phyloP scores from a whole-genome alignment of 1,284 basidiomycete species.

The Microbotryum intermedium region DNA sequence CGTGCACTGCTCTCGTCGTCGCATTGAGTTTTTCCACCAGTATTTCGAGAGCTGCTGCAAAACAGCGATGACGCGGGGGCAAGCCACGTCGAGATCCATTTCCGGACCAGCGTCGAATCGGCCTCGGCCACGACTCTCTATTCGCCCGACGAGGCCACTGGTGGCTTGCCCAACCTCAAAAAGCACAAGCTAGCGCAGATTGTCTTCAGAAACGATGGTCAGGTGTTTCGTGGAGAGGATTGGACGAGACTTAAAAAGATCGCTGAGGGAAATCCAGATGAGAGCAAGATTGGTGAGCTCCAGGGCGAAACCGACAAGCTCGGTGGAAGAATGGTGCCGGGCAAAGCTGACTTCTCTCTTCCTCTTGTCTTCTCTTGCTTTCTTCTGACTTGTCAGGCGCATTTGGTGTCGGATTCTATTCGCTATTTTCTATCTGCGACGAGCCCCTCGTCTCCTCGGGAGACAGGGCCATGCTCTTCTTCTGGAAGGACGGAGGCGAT shows the following conservation, averaged over 20 bases:
- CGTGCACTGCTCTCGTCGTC: neutral
- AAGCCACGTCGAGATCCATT: conserved; percentile 33
- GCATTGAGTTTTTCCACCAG: conserved; percentile 38
- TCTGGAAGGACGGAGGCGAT: conserved; percentile 80
- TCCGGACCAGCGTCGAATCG: conserved; percentile 15
- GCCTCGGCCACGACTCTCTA: neutral
- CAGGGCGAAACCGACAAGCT: conserved; percentile 58
- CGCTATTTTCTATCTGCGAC: conserved; percentile 45
- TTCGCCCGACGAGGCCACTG: conserved; percentile 52
- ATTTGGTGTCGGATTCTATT: conserved; percentile 38
- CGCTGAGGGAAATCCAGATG: conserved; percentile 74
- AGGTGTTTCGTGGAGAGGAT: conserved; percentile 68
- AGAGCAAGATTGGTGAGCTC: conserved; percentile 77
- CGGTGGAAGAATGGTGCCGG: no score
- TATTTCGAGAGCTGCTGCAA: conserved; percentile 85
- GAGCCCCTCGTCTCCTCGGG: conserved; percentile 88
- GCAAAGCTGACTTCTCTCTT: no score
- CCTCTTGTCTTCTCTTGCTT: no score
- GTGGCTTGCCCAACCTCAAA: conserved; percentile 14
- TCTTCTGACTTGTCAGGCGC: neutral
- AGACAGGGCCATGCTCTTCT: conserved; percentile 57
- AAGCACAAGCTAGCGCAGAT: conserved; percentile 41
- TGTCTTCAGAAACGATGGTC: conserved; percentile 78
- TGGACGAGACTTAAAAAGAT: conserved; percentile 75
- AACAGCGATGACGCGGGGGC: conserved; percentile 71